phyloP scores from a whole-genome alignment of 805 yeast species.

The Pichia rugopelliculosa region DNA sequence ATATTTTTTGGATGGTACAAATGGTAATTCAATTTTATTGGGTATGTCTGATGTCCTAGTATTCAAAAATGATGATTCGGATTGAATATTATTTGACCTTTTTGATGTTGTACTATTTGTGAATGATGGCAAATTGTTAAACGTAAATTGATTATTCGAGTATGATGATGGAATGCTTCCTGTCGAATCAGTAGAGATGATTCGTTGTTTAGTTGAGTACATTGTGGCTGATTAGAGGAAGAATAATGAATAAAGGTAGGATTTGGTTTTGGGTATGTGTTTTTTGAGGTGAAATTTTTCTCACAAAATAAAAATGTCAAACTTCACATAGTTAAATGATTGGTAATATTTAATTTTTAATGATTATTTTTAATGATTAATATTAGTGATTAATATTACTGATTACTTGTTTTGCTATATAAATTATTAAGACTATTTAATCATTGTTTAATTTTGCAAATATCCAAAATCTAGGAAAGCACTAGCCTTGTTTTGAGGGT shows the following conservation, averaged over 20 bases:
- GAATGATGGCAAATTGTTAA: not conserved
- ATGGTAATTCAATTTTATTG: constrained; percentile 10
- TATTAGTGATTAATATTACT: too few relatives aligned
- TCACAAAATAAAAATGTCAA: not conserved
- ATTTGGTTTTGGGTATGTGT: not conserved
- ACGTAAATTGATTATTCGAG: not conserved
- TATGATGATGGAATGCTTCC: not conserved
- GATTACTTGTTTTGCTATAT: not conserved
- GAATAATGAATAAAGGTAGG: not conserved
- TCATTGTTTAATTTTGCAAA: not conserved
- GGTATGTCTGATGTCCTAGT: not conserved
- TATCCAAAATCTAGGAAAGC: not conserved
- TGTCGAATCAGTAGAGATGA: not conserved
- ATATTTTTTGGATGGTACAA: constrained; percentile 11
- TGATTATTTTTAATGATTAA: too few relatives aligned
- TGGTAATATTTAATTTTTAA: too few relatives aligned
- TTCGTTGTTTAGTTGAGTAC: not conserved
- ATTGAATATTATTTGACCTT: not conserved
- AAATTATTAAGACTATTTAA: too few relatives aligned
- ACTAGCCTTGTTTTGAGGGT: not conserved
- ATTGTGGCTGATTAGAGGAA: not conserved
- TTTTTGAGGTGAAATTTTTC: not conserved
- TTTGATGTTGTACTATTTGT: not conserved
- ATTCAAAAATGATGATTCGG: not conserved
- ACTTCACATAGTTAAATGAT: not conserved